Conservation (phyloP, 768 basidiomycete genomes). For the Agaricus sinodeliciosus region DNA sequence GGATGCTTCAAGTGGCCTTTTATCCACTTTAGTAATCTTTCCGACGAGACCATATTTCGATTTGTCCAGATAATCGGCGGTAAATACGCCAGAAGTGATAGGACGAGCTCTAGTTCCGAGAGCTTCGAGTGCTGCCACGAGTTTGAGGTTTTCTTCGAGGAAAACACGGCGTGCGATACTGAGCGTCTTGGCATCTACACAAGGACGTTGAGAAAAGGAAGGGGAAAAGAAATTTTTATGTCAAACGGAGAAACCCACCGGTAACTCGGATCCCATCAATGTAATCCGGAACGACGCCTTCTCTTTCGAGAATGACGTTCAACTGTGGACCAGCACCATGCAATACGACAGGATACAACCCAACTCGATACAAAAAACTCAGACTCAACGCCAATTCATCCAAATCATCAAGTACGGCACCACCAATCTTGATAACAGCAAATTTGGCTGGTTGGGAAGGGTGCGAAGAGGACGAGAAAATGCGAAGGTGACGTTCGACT, state of each 20-base stretch:
- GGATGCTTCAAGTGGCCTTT: constrained; percentile 92
- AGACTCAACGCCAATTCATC: constrained; percentile 93
- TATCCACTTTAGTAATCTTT: constrained; percentile 91
- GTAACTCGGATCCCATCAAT: constrained; percentile 98
- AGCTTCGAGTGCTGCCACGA: constrained; percentile 87
- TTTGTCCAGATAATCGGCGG: constrained; percentile 92
- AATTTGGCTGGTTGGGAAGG: constrained; percentile 89
- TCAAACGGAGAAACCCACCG: constrained; percentile 41
- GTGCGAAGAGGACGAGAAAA: constrained; percentile 92
- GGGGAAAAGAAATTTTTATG: neutral
- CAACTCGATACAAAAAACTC: constrained; percentile 94
- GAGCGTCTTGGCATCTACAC: constrained; percentile 84
- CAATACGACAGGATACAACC: constrained; percentile 94
- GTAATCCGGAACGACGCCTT: constrained; percentile 94
- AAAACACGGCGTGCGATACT: constrained; percentile 94
- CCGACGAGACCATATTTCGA: constrained; percentile 95
- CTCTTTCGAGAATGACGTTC: constrained; percentile 88
- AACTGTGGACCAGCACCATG: constrained; percentile 96
- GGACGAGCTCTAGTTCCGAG: constrained; percentile 96
- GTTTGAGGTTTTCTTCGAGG: constrained; percentile 93
- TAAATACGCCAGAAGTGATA: constrained; percentile 97
- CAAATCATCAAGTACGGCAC: constrained; percentile 87
- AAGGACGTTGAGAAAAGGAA: neutral
- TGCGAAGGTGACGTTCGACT: constrained; percentile 96
- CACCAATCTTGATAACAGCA: constrained; percentile 97